Percentiles rank a stretch among this genome's conserved stretches.
These are phyloP conservation scores for Alternaria viburni DNA, from an alignment of 2,329 filamentous ascomycete species.

Conservation along the genomic window DNA sequence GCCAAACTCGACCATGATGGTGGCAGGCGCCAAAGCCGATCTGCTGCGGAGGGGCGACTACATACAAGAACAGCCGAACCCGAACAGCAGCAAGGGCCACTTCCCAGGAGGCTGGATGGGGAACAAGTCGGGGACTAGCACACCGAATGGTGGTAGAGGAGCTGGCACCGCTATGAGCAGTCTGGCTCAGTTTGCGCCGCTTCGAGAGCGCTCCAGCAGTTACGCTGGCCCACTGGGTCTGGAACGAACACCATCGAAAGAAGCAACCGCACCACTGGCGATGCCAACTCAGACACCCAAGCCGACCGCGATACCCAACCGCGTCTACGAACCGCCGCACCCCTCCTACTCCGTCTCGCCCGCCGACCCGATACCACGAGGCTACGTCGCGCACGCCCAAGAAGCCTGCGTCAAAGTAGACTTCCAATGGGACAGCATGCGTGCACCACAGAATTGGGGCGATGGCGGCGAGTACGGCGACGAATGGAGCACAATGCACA, in stretches of 20 bases:
- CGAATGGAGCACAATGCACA: constrained; percentile 96
- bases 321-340: constrained; percentile 73
- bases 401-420: constrained; percentile 88
- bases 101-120: constrained; percentile 63
- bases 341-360: constrained; percentile 84
- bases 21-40: constrained; percentile 86
- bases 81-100: constrained; percentile 53
- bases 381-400: constrained; percentile 88
- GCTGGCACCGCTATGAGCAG: constrained; percentile 39
- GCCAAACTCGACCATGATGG: constrained; percentile 83
- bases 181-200: constrained; percentile 47
- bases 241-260: constrained; percentile 34
- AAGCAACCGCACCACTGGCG: constrained; percentile 23
- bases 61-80: constrained; percentile 53
- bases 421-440: constrained; percentile 94
- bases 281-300: constrained; percentile 19
- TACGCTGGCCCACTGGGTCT: constrained; percentile 29
- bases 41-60: constrained; percentile 76
- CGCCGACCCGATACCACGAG: constrained; percentile 80
- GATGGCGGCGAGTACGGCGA: constrained; percentile 87
- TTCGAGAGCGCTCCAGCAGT: constrained; percentile 57
- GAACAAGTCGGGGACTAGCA: constrained; percentile 38
- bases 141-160: constrained; percentile 27
- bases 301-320: constrained; percentile 24
- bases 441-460: constrained; percentile 78